Conservation (phyloP, 2,329 filamentous ascomycete genomes). For the Penicillium occitanis region DNA sequence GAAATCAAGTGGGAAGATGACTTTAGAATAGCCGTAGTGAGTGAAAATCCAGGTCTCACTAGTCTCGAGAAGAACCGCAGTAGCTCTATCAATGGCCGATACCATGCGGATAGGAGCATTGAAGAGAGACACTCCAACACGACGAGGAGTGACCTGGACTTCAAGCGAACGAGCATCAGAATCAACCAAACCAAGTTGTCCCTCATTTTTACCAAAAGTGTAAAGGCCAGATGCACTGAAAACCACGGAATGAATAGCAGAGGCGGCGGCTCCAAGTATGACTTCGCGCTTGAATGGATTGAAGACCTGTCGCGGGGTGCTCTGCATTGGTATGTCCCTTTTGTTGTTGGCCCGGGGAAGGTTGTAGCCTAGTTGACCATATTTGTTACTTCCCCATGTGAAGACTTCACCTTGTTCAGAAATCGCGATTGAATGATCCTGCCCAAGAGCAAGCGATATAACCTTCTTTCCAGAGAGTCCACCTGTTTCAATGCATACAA, state of each 20-base stretch:
- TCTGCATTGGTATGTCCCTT: constrained; percentile 82
- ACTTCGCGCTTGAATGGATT: constrained; percentile 84
- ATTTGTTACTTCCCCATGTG: constrained; percentile 89
- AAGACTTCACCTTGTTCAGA: constrained; percentile 86
- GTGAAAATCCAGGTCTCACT: constrained; percentile 91
- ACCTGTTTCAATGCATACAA: constrained; percentile 76
- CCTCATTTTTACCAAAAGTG: constrained; percentile 93
- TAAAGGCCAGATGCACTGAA: constrained; percentile 79
- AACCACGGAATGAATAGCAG: constrained; percentile 85
- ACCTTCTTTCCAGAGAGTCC: constrained; percentile 72
- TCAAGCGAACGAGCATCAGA: constrained; percentile 90
- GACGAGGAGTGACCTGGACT: constrained; percentile 76
- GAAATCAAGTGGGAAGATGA: constrained; percentile 76
- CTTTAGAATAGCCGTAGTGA: constrained; percentile 90
- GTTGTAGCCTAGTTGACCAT: constrained; percentile 81
- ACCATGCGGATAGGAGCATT: constrained; percentile 71
- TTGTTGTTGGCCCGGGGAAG: constrained; percentile 63
- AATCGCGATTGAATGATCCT: constrained; percentile 86
- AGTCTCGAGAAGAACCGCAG: constrained; percentile 79
- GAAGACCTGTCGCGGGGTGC: constrained; percentile 82
- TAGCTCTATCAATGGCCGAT: constrained; percentile 86
- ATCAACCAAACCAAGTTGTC: constrained; percentile 90
- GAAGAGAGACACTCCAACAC: constrained; percentile 83
- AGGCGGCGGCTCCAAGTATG: constrained; percentile 81
- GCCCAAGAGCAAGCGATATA: constrained; percentile 75